Conservation (phyloP, 2,329 filamentous ascomycete species). For the Trichoderma afroharzianum region DNA sequence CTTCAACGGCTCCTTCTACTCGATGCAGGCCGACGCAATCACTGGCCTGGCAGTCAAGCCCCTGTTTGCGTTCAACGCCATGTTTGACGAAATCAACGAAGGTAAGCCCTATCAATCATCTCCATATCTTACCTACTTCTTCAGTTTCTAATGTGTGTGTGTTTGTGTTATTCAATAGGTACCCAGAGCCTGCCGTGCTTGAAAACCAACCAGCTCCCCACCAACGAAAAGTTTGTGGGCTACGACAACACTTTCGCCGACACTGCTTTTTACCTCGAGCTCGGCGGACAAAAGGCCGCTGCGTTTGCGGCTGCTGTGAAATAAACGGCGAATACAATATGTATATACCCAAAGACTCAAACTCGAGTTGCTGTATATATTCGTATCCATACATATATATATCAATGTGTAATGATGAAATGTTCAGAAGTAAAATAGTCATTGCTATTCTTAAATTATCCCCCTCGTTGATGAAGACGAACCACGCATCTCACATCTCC, state of each 20-base stretch:
- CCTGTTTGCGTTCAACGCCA: conserved; percentile 12
- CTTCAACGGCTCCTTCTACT: conserved; percentile 13
- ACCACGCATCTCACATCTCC: background rate
- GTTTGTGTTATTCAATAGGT: background rate
- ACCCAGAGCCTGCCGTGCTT: conserved; percentile 5
- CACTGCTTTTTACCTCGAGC: background rate
- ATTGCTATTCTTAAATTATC: background rate
- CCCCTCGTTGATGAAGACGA: background rate
- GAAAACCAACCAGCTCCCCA: conserved; percentile 4
- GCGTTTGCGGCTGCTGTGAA: background rate
- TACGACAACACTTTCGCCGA: conserved; percentile 6
- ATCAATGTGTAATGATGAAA: background rate
- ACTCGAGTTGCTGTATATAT: background rate
- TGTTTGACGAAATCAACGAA: conserved; percentile 15
- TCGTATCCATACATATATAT: background rate
- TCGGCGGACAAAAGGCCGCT: conserved; percentile 8
- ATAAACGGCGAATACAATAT: background rate
- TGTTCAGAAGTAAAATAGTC: background rate
- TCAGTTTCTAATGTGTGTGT: background rate
- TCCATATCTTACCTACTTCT: background rate
- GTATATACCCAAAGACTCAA: background rate
- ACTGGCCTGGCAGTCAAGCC: background rate
- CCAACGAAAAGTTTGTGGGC: conserved; percentile 13
- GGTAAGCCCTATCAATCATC: background rate
- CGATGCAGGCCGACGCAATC: conserved; percentile 12